Conservation (phyloP, 2,329 filamentous ascomycete species). For the Teratosphaeria nubilosa region DNA sequence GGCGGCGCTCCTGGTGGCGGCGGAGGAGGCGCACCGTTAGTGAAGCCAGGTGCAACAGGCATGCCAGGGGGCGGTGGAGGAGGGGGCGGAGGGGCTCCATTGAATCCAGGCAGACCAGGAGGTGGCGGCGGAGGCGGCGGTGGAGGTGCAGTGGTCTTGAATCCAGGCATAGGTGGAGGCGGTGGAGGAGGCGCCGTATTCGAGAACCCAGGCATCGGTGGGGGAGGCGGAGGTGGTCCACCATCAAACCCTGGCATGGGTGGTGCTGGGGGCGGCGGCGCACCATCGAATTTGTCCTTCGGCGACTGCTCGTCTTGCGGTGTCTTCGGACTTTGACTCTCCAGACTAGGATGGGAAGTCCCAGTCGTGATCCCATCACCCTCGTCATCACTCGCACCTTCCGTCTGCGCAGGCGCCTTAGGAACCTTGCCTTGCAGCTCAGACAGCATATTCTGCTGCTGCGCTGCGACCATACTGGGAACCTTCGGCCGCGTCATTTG, state of each 20-base stretch:
- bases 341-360: conserved; percentile 63
- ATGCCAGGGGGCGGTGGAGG: conserved; percentile 39
- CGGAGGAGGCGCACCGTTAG: conserved; percentile 32
- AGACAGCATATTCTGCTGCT: conserved; percentile 48
- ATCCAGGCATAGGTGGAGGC: conserved; percentile 36
- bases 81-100: conserved; percentile 32
- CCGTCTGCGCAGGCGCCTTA: neutral
- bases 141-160: conserved; percentile 28
- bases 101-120: conserved; percentile 30
- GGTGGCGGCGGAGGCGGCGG: conserved; percentile 38
- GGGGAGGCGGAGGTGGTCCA: conserved; percentile 35
- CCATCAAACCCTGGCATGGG: conserved; percentile 18
- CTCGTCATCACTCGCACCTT: conserved; percentile 62
- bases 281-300: conserved; percentile 25
- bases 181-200: conserved; percentile 31
- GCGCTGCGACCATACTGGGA: conserved; percentile 46
- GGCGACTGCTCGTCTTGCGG: conserved; percentile 46
- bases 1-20: conserved; percentile 48
- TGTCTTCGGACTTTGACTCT: conserved; percentile 59
- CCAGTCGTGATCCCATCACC: conserved; percentile 63
- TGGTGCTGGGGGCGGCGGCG: conserved; percentile 19
- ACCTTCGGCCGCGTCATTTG: conserved; percentile 66
- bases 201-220: conserved; percentile 36
- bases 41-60: conserved; percentile 33
- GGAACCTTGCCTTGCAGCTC: conserved; percentile 62